Base-by-base conservation (phyloP, 2,329 filamentous ascomycete species). In the Ophiostoma perfectum region DNA sequence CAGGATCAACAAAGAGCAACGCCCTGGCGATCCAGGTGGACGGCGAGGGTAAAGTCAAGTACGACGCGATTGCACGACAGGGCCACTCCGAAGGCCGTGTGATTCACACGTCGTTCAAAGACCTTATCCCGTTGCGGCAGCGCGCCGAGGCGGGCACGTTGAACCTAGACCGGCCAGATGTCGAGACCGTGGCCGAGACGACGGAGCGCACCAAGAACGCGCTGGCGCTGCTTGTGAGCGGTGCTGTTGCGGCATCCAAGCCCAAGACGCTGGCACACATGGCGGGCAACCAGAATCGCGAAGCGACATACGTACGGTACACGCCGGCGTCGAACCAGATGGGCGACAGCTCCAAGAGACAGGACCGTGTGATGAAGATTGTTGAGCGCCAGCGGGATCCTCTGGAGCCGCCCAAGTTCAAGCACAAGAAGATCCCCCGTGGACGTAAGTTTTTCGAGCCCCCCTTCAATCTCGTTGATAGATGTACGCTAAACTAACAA, bases 341-440 rank as follows among this genome's bases (percentile, higher is more conserved):
- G 92, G 95, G 95, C 12, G 92, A 87, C 75, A 83, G 93, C 77
- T 88, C 86, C 52, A 90, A 89, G 78, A 96, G 97, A 80, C 92
- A 93, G 74, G 93, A 98, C 75, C 89, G 95, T 14, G 97, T 99
- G 72, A 96, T 99, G 87, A 98, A 98, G 82, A 98, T 99, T 79
- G 92, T 97, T 49, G 92, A 97, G 78, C 85, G 92, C 68, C 94
- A 98, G 78, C 85, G 90, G 73, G 95, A 99, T 79, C 95, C 95
- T 0, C 91, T 97, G 90, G 94, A 97, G 76, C 95, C 95, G 1
- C 94, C 95, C 1, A 98, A 97, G 76, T 97, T 98, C 81, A 98
- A 98, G 80, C 92, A 97, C 81, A 98, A 98, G 83, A 97, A 97
- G 81, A 96, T 99, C 69, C 94, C 87, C 92, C 74, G 93, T 16